Evolutionary conservation across 2,329 filamentous ascomycete genomes (phyloP).

Genomic region (Colletotrichum tropicale): DNA sequence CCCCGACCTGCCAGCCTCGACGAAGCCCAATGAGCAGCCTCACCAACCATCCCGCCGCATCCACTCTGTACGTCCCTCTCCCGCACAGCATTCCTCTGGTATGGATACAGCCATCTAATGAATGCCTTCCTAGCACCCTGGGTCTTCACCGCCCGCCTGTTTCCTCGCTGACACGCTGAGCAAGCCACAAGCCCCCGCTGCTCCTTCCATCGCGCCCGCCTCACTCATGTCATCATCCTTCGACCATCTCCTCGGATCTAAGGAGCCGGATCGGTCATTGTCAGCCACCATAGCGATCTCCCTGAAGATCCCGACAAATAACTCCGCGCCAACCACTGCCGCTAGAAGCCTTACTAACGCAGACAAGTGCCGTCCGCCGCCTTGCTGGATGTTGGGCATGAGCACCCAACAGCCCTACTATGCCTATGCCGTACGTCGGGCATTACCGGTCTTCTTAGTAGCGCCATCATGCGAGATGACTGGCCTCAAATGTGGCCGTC

Average conservation of each 20-base stretch:
- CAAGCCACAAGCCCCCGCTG: neutral
- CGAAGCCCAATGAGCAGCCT: conserved; percentile 7
- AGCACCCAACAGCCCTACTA: neutral
- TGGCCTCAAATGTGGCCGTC: neutral
- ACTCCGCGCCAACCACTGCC: neutral
- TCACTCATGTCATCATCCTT: neutral
- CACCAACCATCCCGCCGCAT: neutral
- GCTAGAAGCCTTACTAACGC: conserved; percentile 5
- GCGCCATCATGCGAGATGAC: neutral
- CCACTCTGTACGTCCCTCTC: neutral
- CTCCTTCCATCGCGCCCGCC: neutral
- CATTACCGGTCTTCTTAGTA: neutral
- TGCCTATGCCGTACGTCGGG: neutral
- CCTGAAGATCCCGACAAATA: neutral
- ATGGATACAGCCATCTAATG: neutral
- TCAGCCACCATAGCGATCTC: neutral
- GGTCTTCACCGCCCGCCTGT: neutral
- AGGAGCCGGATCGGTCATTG: neutral
- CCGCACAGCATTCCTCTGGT: neutral
- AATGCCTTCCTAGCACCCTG: neutral
- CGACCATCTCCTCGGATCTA: neutral
- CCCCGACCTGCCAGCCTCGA: neutral
- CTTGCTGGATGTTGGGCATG: neutral
- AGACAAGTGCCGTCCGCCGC: neutral
- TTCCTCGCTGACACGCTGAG: neutral